These are phyloP conservation scores for Plasmodium gallinaceum DNA, from an alignment of 169 alveolate species.

Conservation along the genomic window DNA sequence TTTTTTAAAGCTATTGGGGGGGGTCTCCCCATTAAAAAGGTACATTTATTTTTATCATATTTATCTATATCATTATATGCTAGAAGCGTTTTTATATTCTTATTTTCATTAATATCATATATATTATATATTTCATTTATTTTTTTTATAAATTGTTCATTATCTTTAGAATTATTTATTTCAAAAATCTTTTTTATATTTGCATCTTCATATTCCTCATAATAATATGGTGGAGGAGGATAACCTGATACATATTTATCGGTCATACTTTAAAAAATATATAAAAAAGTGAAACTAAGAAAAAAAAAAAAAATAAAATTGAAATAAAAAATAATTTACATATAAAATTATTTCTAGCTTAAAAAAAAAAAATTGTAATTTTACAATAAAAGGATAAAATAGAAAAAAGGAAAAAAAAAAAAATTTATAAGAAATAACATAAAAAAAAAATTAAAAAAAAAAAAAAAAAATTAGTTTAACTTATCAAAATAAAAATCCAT, in stretches of 20 bases:
- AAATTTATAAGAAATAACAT: not conserved
- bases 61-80: not conserved
- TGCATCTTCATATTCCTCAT: conserved; percentile 75
- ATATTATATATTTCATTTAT: conserved; percentile 5
- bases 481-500: no score
- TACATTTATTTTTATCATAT: conserved; percentile 1
- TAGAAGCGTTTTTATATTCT: not conserved
- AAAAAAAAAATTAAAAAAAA: not conserved
- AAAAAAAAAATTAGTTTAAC: not conserved
- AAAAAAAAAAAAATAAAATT: conserved; percentile 22
- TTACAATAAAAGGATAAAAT: not conserved
- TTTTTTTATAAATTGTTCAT: not conserved
- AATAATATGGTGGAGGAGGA: conserved; percentile 86
- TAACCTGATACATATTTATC: conserved; percentile 79
- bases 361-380: not conserved
- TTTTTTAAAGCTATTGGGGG: conserved; percentile 80
- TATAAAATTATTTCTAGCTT: not conserved
- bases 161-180: not conserved
- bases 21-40: conserved; percentile 72
- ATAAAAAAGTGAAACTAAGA: not conserved
- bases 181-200: conserved; percentile 17
- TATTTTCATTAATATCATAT: conserved; percentile 28
- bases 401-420: not conserved
- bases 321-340: not conserved
- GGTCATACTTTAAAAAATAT: not conserved